A percentile compares a stretch with the other conserved stretches of the same genome.
Conservation (phyloP, 2,329 filamentous ascomycete species). For the Anisogramma anomala region DNA sequence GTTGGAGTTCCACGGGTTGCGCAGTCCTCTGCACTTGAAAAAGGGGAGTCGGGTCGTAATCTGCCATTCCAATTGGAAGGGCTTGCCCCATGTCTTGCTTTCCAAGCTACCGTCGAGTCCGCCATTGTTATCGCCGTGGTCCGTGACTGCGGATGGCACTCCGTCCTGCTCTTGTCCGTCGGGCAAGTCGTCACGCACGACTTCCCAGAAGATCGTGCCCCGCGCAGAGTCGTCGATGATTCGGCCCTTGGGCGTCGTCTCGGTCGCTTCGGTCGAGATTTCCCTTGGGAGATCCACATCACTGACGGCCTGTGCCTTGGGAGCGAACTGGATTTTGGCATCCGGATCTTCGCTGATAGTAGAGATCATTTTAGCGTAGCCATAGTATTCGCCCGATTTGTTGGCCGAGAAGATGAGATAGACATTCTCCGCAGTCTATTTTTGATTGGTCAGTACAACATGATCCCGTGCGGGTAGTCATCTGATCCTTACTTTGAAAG, state of each 20-base stretch:
- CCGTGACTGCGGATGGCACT: conserved; percentile 29
- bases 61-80: conserved; percentile 83
- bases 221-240: conserved; percentile 88
- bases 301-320: conserved; percentile 46
- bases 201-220: conserved; percentile 97
- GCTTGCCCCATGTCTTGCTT: conserved; percentile 71
- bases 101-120: conserved; percentile 29
- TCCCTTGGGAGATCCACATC: conserved; percentile 63
- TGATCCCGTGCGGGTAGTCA: too few relatives aligned
- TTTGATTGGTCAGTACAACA: neutral
- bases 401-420: conserved; percentile 94
- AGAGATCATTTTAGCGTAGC: conserved; percentile 84
- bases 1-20: conserved; percentile 93
- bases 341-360: conserved; percentile 67
- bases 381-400: conserved; percentile 94
- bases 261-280: conserved; percentile 67
- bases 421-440: conserved; percentile 65
- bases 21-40: conserved; percentile 72
- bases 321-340: conserved; percentile 57
- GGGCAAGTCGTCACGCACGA: conserved; percentile 38
- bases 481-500: conserved; percentile 55
- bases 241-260: conserved; percentile 65
- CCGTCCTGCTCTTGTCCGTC: conserved; percentile 33
- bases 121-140: conserved; percentile 28
- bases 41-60: conserved; percentile 77